Evolutionary conservation across 257 asterid species (phyloP).

Genomic region (Ophiorrhiza pumila): DNA sequence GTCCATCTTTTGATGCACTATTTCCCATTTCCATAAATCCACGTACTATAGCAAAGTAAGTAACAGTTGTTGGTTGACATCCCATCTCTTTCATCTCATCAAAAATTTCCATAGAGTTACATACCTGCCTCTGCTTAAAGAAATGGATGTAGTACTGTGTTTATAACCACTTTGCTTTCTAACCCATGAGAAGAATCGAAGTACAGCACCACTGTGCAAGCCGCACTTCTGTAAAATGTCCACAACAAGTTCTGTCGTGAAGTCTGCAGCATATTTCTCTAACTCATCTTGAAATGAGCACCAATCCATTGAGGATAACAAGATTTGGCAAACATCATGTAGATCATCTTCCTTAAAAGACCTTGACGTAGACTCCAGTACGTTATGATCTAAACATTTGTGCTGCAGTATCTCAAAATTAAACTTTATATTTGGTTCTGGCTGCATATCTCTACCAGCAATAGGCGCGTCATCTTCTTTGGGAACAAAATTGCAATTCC

Average conservation of each 20-base stretch:
- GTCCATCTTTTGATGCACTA: no score
- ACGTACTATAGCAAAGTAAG: constrained; percentile 64
- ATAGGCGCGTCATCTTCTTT: constrained; percentile 15
- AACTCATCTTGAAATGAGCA: constrained; percentile 47
- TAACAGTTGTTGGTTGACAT: constrained; percentile 61
- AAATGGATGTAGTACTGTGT: constrained; percentile 52
- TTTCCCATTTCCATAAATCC: constrained; percentile 70
- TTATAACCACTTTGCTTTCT: constrained; percentile 49
- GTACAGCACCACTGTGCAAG: constrained; percentile 42
- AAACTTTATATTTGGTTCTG: constrained; percentile 16
- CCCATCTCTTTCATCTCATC: constrained; percentile 62
- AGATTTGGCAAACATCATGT: constrained; percentile 38
- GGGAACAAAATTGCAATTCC: constrained; percentile 17
- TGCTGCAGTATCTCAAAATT: constrained; percentile 25
- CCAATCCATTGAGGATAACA: constrained; percentile 61
- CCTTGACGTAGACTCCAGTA: constrained; percentile 21
- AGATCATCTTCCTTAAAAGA: constrained; percentile 22
- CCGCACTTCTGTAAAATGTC: constrained; percentile 47
- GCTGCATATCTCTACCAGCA: constrained; percentile 21
- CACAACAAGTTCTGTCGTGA: constrained; percentile 52
- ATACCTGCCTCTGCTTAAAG: constrained; percentile 44
- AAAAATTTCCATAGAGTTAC: constrained; percentile 49
- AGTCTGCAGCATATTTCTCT: constrained; percentile 41
- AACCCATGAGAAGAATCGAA: constrained; percentile 72
- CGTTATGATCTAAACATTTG: constrained; percentile 12